Percentiles rank a stretch among this genome's conserved stretches.
These are phyloP conservation scores for Marasmius sp. DNA, from an alignment of 1,284 basidiomycete genomes.

Conservation along the genomic window DNA sequence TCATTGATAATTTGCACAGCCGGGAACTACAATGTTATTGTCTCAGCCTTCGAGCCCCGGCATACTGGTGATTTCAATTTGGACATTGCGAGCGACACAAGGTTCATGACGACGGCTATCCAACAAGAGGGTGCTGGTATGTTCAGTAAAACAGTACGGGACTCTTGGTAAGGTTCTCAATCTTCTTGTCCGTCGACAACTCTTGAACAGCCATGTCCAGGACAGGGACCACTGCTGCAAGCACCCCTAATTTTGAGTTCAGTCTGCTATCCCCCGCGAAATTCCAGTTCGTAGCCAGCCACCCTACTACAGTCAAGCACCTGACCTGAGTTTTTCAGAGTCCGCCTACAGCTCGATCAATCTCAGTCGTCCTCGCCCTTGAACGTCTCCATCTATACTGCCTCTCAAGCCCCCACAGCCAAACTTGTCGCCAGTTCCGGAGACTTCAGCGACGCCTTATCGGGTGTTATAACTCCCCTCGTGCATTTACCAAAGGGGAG, in stretches of 20 bases:
- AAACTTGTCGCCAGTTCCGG: conserved; percentile 69
- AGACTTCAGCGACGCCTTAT: conserved; percentile 70
- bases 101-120: conserved; percentile 75
- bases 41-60: conserved; percentile 81
- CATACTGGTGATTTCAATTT: conserved; percentile 68
- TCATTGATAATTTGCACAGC: conserved; percentile 38
- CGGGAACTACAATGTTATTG: conserved; percentile 79
- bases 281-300: conserved; percentile 51
- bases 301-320: not conserved
- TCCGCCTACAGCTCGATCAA: conserved; percentile 62
- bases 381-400: conserved; percentile 61
- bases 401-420: conserved; percentile 31
- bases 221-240: conserved; percentile 55
- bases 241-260: conserved; percentile 69
- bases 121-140: conserved; percentile 91
- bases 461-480: conserved; percentile 66
- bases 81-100: conserved; percentile 57
- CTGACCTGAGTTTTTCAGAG: conserved; percentile 34
- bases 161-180: conserved; percentile 59
- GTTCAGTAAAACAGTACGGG: conserved; percentile 69
- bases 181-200: not conserved
- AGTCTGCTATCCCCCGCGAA: conserved; percentile 51
- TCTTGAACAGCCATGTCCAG: conserved; percentile 30
- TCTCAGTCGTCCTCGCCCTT: conserved; percentile 45
- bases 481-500: conserved; percentile 54